Conservation (phyloP, 768 basidiomycete genomes). For the Lentinula aciculospora region DNA sequence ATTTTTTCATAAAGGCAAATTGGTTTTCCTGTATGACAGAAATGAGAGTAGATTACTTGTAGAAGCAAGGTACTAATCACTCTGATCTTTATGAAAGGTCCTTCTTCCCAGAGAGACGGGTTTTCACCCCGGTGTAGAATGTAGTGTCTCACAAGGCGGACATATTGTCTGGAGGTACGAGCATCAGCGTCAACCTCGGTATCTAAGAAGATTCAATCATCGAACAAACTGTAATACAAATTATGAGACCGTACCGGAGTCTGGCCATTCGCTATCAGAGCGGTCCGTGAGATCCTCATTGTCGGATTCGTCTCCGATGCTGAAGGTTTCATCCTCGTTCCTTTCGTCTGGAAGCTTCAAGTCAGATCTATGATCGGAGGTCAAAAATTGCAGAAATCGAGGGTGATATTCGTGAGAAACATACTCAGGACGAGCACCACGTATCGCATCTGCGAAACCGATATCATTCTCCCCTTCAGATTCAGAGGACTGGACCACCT, state of each 20-base stretch:
- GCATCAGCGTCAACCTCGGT: neutral
- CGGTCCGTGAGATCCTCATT: conserved; percentile 62
- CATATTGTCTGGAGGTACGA: conserved; percentile 39
- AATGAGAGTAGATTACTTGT: neutral
- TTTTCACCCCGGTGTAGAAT: conserved; percentile 22
- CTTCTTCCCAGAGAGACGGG: conserved; percentile 39
- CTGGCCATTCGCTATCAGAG: conserved; percentile 43
- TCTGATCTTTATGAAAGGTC: conserved; percentile 38
- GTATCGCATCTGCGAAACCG: conserved; percentile 55
- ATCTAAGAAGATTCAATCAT: conserved; percentile 13
- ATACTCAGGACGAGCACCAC: conserved; percentile 70
- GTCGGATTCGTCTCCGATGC: conserved; percentile 77
- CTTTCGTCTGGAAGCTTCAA: conserved; percentile 11
- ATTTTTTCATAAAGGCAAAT: neutral
- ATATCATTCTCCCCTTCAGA: conserved; percentile 53
- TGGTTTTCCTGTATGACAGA: neutral
- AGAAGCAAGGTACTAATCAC: conserved; percentile 20
- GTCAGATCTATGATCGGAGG: neutral
- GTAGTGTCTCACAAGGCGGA: conserved; percentile 45
- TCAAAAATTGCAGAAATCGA: neutral
- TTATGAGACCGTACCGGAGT: conserved; percentile 30
- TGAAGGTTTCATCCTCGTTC: conserved; percentile 46
- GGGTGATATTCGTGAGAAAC: conserved; percentile 2
- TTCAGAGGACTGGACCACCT: conserved; percentile 40
- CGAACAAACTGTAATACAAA: neutral